Base-by-base conservation (phyloP, 2,329 filamentous ascomycete genomes). In the Hortaea werneckii region DNA sequence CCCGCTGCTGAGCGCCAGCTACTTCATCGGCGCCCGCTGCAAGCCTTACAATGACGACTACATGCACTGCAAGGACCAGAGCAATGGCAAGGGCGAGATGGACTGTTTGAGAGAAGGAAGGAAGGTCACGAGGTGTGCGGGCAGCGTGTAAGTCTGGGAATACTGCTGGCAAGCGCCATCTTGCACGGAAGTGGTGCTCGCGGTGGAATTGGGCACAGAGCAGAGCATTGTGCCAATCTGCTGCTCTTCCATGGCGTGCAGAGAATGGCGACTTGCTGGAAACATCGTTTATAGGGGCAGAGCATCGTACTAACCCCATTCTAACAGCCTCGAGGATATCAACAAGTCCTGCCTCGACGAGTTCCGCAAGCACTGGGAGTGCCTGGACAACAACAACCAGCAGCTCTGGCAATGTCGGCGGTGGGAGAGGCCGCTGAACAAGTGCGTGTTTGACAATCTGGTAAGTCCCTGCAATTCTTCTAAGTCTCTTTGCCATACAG, bases 31-130 rank as follows among this genome's bases (percentile, higher is more conserved):
- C 53, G 89, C 88, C 56, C 83, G 90, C 64, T 98, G 92, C 82
- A 84, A 79, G 67, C 76, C 85, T 47, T 98, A 89, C 77, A 96
- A 96, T 71, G 92, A 98, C 75, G 92, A 98, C 72, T 98, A 85
- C 73, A 98, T 98, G 90, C 86, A 94, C 75, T 98, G 92, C 84
- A 98, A 98, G 83, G 86, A 80, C 58, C 88, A 95, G 72, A 82
- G 87, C 61, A 83, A 86, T 52, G 92, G 92, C 60, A 81, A 79
- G 69, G 92, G 88, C 67, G 92, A 98, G 75, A 69, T 94, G 53
- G 87, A 95, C 58, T 98, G 92, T 72, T 73, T 98, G 78, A 90
- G 87, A 76, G 92, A 98, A 74, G 92, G 92, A 47, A 80, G 92
- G 67, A 86, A 92, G 69, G 92, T 98, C 51, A 98, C 92, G 58